A percentile compares a stretch with the other conserved stretches of the same genome.
Evolutionary conservation across 176 grass and related monocot genomes (phyloP).

Genomic region (Raddia guianensis): DNA sequence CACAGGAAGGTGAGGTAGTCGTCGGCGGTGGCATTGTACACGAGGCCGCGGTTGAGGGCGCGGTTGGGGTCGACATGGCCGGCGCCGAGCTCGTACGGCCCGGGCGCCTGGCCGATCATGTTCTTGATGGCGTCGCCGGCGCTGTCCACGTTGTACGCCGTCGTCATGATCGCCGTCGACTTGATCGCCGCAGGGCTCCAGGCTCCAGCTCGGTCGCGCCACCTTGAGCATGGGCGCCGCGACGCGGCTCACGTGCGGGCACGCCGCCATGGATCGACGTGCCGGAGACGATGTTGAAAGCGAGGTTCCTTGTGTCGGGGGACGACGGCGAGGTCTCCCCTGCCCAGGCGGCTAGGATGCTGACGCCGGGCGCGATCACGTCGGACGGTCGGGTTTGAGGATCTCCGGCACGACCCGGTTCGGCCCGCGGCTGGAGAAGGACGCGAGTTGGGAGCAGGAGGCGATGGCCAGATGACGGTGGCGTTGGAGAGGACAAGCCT

Average conservation of each 20-base stretch:
- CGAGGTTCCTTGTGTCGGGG: conserved; percentile 42
- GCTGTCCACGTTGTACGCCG: conserved; percentile 53
- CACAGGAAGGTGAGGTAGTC: conserved; percentile 65
- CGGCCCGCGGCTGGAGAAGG: conserved; percentile 58
- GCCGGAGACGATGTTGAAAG: conserved; percentile 55
- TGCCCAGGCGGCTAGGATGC: conserved; percentile 61
- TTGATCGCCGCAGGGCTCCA: conserved; percentile 55
- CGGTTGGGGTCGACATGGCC: conserved; percentile 59
- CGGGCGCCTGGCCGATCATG: conserved; percentile 41
- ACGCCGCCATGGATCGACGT: conserved; percentile 38
- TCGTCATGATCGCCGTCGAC: conserved; percentile 63
- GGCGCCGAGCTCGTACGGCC: conserved; percentile 56
- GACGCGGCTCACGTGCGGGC: conserved; percentile 55
- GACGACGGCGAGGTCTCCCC: conserved; percentile 10
- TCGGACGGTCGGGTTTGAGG: conserved; percentile 70
- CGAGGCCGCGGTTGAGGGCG: conserved; percentile 55
- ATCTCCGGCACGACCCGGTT: conserved; percentile 37
- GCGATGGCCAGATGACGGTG: conserved; percentile 28
- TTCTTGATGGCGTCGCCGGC: conserved; percentile 34
- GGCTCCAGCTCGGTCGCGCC: conserved; percentile 48
- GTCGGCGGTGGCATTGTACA: conserved; percentile 49
- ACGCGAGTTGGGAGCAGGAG: conserved; percentile 45
- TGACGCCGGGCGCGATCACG: conserved; percentile 61
- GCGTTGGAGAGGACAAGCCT: conserved; percentile 39
- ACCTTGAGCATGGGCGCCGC: conserved; percentile 45